Base-by-base conservation (phyloP, 257 asterid genomes). In the Solanum etuberosum region DNA sequence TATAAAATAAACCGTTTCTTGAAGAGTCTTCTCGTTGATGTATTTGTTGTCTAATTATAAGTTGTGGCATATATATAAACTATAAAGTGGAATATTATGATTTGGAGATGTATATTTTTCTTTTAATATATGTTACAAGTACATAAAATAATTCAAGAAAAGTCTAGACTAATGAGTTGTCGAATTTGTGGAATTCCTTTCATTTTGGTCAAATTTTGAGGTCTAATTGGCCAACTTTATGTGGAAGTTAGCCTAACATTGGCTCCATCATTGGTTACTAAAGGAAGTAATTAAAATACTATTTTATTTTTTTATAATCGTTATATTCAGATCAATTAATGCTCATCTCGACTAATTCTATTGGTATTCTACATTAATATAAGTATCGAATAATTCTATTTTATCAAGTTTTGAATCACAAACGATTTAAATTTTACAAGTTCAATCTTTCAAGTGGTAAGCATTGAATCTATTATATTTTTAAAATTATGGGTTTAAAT, bases 301-400 rank as follows among this genome's bases (percentile, higher is more conserved):
- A 25, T 27, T 59, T 59, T 59, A 5, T 65, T 65, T 27, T 65
- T 25, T 65, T 1, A 12, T 25, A 12, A 65, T 27, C 4, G 1
- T 25, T 0, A 4, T 10, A 4, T 61, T 13, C 2, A 0, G 2
- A 25, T 27, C 4, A 65, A 25, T 5, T 13, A 12, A 0, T 27
- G 37, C 0, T 14, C 5, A 11, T 1, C 9, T 63, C 71, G 0
- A 63, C 0, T 67, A 67, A 13, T 27, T 67, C 0, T 27, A 0
- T 65, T 65, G 5, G 0, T 67, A 12, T 65, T 25, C 7, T 25
- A 9, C 3, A 65, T 0, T 12, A 65, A 0, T 4, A 27, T 13
- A 67, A 25, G 2, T 67, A 67, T 67, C 0, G 5, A 27, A 6
- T 27, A 27, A 3, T 27, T 67, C 15, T 67, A 27, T 67, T 27